phyloP scores from a whole-genome alignment of 345 rosid species.

The Acer yangbiense region DNA sequence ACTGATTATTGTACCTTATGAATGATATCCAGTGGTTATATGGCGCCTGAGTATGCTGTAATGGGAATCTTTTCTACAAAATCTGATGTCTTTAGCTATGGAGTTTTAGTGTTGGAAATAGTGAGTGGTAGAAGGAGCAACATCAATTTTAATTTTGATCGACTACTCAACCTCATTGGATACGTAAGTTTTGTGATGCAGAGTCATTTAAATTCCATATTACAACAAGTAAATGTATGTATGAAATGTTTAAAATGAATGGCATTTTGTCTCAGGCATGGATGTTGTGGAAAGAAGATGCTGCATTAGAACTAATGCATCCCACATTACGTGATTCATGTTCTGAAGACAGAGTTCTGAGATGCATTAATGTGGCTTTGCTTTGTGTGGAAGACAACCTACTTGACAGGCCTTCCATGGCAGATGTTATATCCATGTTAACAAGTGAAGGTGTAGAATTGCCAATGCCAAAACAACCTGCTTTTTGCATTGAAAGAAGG shows the following conservation, averaged over 20 bases:
- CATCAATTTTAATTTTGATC: not conserved
- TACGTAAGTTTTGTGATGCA: slow-evolving; percentile 13
- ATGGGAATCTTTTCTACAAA: slow-evolving; percentile 27
- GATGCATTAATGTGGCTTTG: slow-evolving; percentile 4
- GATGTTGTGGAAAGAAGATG: slow-evolving; percentile 21
- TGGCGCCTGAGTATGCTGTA: slow-evolving; percentile 24
- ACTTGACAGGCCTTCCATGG: not conserved
- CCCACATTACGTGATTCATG: not conserved
- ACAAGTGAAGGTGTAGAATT: too few species aligned
- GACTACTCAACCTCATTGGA: slow-evolving; percentile 17
- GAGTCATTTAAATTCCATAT: not conserved
- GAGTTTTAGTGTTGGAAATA: slow-evolving; percentile 18
- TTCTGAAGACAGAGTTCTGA: slow-evolving; percentile 3
- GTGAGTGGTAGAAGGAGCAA: slow-evolving; percentile 18
- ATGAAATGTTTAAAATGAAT: not conserved
- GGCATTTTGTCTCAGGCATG: slow-evolving; percentile 18
- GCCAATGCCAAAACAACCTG: too few species aligned
- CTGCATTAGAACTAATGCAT: slow-evolving; percentile 7
- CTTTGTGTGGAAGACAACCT: slow-evolving; percentile 4
- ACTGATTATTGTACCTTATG: too few species aligned
- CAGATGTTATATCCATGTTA: not conserved
- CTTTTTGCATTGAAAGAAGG: too few species aligned
- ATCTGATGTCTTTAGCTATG: slow-evolving; percentile 31
- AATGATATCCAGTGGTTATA: slow-evolving; percentile 13
- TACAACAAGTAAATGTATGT: not conserved